Base-by-base conservation (phyloP, 2,329 filamentous ascomycete species). In the Arachnopeziza araneosa region DNA sequence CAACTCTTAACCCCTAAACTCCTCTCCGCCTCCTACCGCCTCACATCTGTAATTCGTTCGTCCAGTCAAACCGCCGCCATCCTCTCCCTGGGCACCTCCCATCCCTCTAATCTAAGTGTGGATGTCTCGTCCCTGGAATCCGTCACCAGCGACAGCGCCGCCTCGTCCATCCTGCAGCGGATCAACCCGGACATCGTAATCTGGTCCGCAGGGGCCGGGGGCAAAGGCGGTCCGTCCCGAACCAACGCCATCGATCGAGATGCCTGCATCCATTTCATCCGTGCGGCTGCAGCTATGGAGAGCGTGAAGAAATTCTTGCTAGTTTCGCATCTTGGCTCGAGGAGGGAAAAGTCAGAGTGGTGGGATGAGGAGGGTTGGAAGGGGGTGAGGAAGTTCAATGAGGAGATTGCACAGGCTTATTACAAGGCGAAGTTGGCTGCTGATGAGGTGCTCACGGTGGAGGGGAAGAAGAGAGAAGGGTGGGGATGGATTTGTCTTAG, bases 11-110 rank as follows among this genome's bases (percentile, higher is more conserved):
- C 90, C 9, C 89, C 88, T 1, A 80, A 93, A 61, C 84, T 96
- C 8, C 83, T 95, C 50, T 79, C 85, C 55, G 84, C 86, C 65
- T 84, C 83, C 36, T 93, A 90, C 88, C 84, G 83, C 65, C 88
- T 96, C 57, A 92, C 88, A 61, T 90, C 87, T 72, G 78, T 95
- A 62, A 87, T 96, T 72, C 88, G 91, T 68, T 83, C 85, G 64
- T 77, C 83, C n/a, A 84, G 85, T 0, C 90, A 95, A 66, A 80
- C 82, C 51, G 71, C 78, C 2, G 77, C 85, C 57, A 86, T 96
- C 60, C 76, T 87, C 67, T 67, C 72, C 1, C 73, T 79, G 21
- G 81, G 79, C 21, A 78, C 83, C 57, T 59, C 55, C 0, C 63
- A 62, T 1, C 80, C 80, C 1, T 87, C 87, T 24, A 87, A 83